These are phyloP conservation scores for Kazachstania taianensis DNA, from an alignment of 805 yeast species.

Conservation along the genomic window DNA sequence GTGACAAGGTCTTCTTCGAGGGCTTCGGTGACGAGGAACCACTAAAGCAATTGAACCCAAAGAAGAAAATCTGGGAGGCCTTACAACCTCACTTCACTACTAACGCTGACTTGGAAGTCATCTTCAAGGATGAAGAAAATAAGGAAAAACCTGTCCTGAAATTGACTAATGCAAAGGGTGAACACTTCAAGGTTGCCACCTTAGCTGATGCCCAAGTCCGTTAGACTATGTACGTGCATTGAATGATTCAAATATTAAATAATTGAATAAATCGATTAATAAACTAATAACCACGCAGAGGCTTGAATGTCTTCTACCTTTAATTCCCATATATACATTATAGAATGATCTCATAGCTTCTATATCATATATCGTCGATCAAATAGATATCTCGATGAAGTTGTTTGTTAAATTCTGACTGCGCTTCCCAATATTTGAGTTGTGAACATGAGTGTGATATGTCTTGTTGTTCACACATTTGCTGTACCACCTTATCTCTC, in stretches of 20 bases:
- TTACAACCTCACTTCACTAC: conserved; percentile 88
- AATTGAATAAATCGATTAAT: too few species aligned
- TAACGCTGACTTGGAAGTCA: conserved; percentile 61
- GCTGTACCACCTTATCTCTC: conserved; percentile 19
- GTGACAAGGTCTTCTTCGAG: conserved; percentile 93
- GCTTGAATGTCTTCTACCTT: too few species aligned
- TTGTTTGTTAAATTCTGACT: conserved; percentile 16
- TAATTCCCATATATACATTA: too few species aligned
- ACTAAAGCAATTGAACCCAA: conserved; percentile 87
- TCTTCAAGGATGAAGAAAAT: conserved; percentile 54
- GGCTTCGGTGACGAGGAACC: conserved; percentile 76
- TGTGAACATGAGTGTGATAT: conserved; percentile 17
- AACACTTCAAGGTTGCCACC: conserved; percentile 61
- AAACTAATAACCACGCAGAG: too few species aligned
- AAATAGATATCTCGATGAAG: conserved; percentile 17
- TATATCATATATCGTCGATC: not conserved
- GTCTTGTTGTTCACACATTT: conserved; percentile 17
- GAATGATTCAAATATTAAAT: too few species aligned
- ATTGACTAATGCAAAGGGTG: conserved; percentile 74
- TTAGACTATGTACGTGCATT: conserved; percentile 30
- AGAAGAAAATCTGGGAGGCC: conserved; percentile 96
- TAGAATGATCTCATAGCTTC: too few species aligned
- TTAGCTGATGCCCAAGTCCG: conserved; percentile 73
- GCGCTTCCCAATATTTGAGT: conserved; percentile 21
- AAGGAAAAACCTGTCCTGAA: conserved; percentile 61